Conservation (phyloP, 192 early-diverging fungal species). For the Gaertneriomyces semiglobifer region DNA sequence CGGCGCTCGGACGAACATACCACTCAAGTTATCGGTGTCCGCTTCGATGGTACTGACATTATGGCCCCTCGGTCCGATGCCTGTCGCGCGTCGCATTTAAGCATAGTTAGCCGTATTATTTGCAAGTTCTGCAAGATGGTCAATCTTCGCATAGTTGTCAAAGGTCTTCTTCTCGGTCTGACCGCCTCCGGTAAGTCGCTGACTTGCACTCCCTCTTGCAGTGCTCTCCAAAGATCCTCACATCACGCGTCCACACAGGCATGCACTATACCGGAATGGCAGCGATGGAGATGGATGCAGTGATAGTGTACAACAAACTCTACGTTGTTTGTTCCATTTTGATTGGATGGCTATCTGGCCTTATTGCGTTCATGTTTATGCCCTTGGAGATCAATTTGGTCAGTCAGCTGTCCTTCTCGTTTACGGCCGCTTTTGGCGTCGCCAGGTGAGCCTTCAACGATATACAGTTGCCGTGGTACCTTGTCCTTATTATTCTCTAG, state of each 20-base stretch:
- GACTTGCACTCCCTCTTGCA: too few relatives aligned
- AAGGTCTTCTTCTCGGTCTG: neutral
- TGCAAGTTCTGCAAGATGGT: too few relatives aligned
- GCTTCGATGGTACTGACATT: too few relatives aligned
- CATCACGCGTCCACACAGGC: neutral
- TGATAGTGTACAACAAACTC: slow-evolving; percentile 1
- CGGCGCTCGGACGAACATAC: too few relatives aligned
- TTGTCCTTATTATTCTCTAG: too few relatives aligned
- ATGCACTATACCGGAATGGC: slow-evolving; percentile 21
- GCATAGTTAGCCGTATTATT: too few relatives aligned
- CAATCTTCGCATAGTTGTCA: neutral
- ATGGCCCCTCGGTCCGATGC: too few relatives aligned
- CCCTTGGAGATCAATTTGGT: neutral
- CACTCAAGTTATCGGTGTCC: too few relatives aligned
- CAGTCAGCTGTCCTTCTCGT: neutral
- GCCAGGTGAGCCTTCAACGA: neutral
- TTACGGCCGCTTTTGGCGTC: neutral
- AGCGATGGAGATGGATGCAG: slow-evolving; percentile 20
- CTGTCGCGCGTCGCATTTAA: too few relatives aligned
- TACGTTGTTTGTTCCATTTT: slow-evolving; percentile 9
- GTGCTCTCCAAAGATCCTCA: too few relatives aligned
- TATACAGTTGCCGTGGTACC: too few relatives aligned
- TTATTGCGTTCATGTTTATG: slow-evolving; percentile 17
- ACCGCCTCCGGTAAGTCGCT: neutral
- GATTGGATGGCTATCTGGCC: slow-evolving; percentile 9